Percentiles rank a stretch among this genome's conserved stretches.
phyloP scores from a whole-genome alignment of 495 filamentous ascomycete genomes.

The Hypoxylon cercidicola region DNA sequence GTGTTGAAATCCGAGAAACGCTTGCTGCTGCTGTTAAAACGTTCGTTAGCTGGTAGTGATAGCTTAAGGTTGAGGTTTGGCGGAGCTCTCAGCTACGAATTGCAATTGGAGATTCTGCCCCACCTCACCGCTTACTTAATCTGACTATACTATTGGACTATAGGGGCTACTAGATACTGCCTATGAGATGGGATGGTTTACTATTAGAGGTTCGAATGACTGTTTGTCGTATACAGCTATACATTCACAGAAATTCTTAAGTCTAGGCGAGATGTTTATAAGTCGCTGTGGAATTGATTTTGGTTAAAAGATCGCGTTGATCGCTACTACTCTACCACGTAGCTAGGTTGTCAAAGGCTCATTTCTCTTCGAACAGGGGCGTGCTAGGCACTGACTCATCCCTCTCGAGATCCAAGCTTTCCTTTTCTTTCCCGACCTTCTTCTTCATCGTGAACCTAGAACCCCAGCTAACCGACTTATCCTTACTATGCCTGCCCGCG shows the following conservation, averaged over 20 bases:
- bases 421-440: slow-evolving; percentile 57
- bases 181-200: too few species aligned
- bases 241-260: too few species aligned
- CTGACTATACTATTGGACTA: neutral
- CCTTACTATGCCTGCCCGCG: slow-evolving; percentile 47
- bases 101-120: slow-evolving; percentile 27
- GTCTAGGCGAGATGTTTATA: too few species aligned
- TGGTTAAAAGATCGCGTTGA: slow-evolving; percentile 5
- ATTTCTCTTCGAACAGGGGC: slow-evolving; percentile 21
- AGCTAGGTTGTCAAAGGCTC: slow-evolving; percentile 1
- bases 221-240: too few species aligned
- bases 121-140: slow-evolving; percentile 23
- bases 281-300: slow-evolving; percentile 12
- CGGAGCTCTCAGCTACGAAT: slow-evolving; percentile 31
- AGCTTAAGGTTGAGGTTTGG: slow-evolving; percentile 11
- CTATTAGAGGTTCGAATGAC: too few species aligned
- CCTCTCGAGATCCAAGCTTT: slow-evolving; percentile 59
- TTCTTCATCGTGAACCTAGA: slow-evolving; percentile 59
- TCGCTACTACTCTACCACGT: slow-evolving; percentile 1
- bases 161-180: too few species aligned
- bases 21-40: neutral
- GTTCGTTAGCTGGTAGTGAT: slow-evolving; percentile 8
- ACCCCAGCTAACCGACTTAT: slow-evolving; percentile 55
- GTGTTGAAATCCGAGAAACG: slow-evolving; percentile 4
- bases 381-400: slow-evolving; percentile 38